Evolutionary conservation across 2,329 filamentous ascomycete genomes (phyloP), one percentile per base, ranked within the genome.

Genomic region (Curvularia hawaiiensis): DNA sequence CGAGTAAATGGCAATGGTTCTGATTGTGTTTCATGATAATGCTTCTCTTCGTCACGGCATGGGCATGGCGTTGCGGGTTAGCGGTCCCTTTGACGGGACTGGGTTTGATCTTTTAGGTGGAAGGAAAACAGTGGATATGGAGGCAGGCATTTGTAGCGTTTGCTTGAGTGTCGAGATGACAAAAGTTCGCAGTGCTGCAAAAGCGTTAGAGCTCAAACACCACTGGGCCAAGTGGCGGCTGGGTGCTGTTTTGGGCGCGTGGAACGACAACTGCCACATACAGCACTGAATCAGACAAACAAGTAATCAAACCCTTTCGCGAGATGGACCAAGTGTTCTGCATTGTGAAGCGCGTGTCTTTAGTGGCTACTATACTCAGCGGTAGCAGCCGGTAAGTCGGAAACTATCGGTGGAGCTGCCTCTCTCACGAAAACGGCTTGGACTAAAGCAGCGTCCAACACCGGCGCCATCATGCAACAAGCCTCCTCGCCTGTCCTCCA

Each of bases 61-160:
- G 71, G 71, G 73, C 66, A 71, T 63, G 75, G 74, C 72, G 72
- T 75, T 76, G 64, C 67, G 70, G 66, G 57, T 65, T 62, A 65
- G 62, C 64, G 65, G 65, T 59, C 39, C 59, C 62, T 65, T 59
- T 63, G 64, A 62, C 50, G 61, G 61, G 53, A 64, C 45, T 58
- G 55, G 55, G 43, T 58, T 58, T 58, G 52, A 64, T 64, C 62
- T 58, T 62, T 61, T 65, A 64, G 60, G 64, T 39, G 61, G 51
- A 45, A 58, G 52, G 50, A 56, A 53, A 39, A 55, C 33, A 56
- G 51, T 45, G 56, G 54, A 51, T 41, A 56, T 40, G 46, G 31
- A 28, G 40, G 43, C 39, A 47, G 52, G 28, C 43, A 52, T 46
- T 47, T 59, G 35, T 41, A 54, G 41, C 46, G 47, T 53, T 47